A percentile compares a stretch with the other conserved stretches of the same genome.
Conservation (phyloP, 495 filamentous ascomycete species). For the Cenococcum geophilum region DNA sequence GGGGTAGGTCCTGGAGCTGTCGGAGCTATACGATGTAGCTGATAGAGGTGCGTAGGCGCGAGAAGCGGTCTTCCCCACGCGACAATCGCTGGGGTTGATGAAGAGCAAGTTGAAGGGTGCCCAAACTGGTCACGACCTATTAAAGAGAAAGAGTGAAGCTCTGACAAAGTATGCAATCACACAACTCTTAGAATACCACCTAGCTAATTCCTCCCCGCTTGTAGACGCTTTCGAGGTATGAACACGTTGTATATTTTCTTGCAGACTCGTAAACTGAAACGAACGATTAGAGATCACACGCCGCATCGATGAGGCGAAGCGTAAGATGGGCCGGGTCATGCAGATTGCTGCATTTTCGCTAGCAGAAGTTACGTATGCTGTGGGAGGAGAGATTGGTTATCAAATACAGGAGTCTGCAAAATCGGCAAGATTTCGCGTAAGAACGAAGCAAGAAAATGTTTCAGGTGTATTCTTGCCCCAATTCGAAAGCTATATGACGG, state of each 20-base stretch:
- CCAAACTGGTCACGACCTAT: conserved; percentile 43
- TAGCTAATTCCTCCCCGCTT: conserved; percentile 10
- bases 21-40: conserved; percentile 13
- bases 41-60: conserved; percentile 51
- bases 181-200: neutral
- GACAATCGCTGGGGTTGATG: conserved; percentile 94
- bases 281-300: conserved; percentile 74
- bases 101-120: conserved; percentile 98
- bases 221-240: conserved; percentile 79
- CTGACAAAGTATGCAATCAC: conserved; percentile 39
- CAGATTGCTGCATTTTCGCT: conserved; percentile 97
- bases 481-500: conserved; percentile 81
- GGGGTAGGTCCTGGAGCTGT: conserved; percentile 44
- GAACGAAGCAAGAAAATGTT: conserved; percentile 96
- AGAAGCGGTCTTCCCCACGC: conserved; percentile 96
- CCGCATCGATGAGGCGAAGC: conserved; percentile 97
- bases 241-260: conserved; percentile 7
- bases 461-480: conserved; percentile 89
- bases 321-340: conserved; percentile 99
- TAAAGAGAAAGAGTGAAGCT: conserved; percentile 44
- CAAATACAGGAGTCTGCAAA: conserved; percentile 96
- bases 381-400: conserved; percentile 91
- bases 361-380: conserved; percentile 95
- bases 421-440: conserved; percentile 81
- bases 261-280: conserved; percentile 17